A percentile compares a stretch with the other conserved stretches of the same genome.
These are phyloP conservation scores for Paramecium sexaurelia DNA, from an alignment of 73 alveolate genomes.

Conservation along the genomic window DNA sequence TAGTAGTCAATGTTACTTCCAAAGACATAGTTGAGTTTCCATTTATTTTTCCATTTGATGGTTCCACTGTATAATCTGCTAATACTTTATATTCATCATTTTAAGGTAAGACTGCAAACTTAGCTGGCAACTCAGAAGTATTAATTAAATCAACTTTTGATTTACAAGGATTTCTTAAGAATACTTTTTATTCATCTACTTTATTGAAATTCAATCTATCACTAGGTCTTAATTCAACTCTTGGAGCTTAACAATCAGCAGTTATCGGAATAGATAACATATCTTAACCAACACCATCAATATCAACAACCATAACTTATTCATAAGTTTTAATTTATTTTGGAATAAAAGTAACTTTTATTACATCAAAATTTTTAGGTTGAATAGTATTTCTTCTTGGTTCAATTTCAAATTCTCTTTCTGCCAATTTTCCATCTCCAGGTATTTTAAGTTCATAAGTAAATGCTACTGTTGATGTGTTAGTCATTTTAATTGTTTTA, in stretches of 20 bases:
- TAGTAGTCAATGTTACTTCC: conserved; percentile 90
- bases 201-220: conserved; percentile 95
- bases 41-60: conserved; percentile 94
- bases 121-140: conserved; percentile 97
- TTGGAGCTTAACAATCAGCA: conserved; percentile 99
- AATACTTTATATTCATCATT: conserved; percentile 96
- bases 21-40: conserved; percentile 88
- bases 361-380: conserved; percentile 90
- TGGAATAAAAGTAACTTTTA: conserved; percentile 97
- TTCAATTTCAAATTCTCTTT: conserved; percentile 98
- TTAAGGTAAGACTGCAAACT: conserved; percentile 96
- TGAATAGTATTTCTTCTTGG: conserved; percentile 95
- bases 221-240: conserved; percentile 97
- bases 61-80: conserved; percentile 95
- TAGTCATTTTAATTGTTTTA: conserved; percentile 91
- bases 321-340: conserved; percentile 92
- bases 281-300: conserved; percentile 99
- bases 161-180: conserved; percentile 96
- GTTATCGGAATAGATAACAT: conserved; percentile 97
- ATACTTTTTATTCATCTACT: conserved; percentile 76
- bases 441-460: conserved; percentile 98
- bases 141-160: conserved; percentile 92
- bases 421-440: conserved; percentile 98
- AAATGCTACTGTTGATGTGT: conserved; percentile 92
- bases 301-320: conserved; percentile 98